These are phyloP conservation scores for Plenodomus tracheiphilus DNA, from an alignment of 2,329 filamentous ascomycete species.

Conservation along the genomic window DNA sequence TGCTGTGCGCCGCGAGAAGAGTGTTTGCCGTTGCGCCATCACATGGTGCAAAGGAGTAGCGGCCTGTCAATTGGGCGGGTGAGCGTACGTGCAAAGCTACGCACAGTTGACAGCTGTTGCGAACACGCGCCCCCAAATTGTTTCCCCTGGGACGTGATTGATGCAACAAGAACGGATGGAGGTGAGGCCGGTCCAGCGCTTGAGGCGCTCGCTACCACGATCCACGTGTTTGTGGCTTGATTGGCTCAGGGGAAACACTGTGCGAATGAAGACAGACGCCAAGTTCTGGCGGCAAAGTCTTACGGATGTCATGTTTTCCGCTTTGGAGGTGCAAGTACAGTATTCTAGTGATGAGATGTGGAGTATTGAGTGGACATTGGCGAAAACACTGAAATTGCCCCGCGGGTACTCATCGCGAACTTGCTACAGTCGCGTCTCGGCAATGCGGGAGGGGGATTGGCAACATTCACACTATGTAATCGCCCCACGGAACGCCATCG, in stretches of 20 bases:
- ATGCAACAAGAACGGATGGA: conserved; percentile 3
- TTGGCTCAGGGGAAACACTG: conserved; percentile 14
- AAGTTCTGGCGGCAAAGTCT: conserved; percentile 1
- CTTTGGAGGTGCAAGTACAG: neutral
- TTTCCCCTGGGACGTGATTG: neutral
- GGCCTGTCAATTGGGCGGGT: neutral
- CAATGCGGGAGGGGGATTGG: neutral
- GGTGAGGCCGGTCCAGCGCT: conserved; percentile 8
- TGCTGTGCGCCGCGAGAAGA: neutral
- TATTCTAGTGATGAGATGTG: neutral
- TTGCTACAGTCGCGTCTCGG: neutral
- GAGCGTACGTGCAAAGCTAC: neutral
- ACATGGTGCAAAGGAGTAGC: no score
- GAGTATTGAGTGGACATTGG: conserved; percentile 10
- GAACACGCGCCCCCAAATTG: neutral
- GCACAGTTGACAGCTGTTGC: neutral
- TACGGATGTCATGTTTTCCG: neutral
- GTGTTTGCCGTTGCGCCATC: neutral
- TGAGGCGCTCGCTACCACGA: conserved; percentile 15
- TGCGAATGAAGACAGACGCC: neutral
- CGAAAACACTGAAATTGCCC: neutral
- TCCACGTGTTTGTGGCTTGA: conserved; percentile 19
- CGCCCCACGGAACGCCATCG: neutral
- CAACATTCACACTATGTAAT: neutral
- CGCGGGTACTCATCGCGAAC: neutral